These are phyloP conservation scores for Wickerhamiella shivajii DNA, from an alignment of 805 yeast genomes.

Conservation along the genomic window DNA sequence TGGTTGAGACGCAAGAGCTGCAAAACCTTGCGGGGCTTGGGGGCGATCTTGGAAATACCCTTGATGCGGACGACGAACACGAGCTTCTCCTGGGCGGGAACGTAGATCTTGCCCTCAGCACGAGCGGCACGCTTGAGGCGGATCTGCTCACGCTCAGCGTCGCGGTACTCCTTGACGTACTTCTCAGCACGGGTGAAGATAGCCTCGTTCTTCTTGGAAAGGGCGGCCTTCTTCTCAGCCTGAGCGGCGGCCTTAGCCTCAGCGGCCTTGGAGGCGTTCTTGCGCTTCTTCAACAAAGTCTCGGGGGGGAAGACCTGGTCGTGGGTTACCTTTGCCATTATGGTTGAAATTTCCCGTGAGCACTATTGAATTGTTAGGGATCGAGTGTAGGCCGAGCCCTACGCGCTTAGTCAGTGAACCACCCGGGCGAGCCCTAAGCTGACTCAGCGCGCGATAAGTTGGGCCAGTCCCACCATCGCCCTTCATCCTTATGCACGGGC, in stretches of 20 bases:
- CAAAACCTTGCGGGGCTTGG: conserved; percentile 97
- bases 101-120: conserved; percentile 85
- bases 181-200: conserved; percentile 91
- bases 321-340: too few relatives aligned
- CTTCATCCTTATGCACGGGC: conserved; percentile 99
- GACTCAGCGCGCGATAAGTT: too few relatives aligned
- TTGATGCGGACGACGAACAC: conserved; percentile 95
- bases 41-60: conserved; percentile 98
- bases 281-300: conserved; percentile 44
- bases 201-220: conserved; percentile 26
- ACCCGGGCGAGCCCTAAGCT: too few relatives aligned
- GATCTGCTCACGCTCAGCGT: conserved; percentile 77
- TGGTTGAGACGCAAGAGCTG: conserved; percentile 81
- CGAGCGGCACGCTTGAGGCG: conserved; percentile 75
- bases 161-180: conserved; percentile 88
- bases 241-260: conserved; percentile 40
- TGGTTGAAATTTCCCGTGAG: conserved; percentile 9
- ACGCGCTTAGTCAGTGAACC: too few relatives aligned
- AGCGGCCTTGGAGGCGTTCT: conserved; percentile 41
- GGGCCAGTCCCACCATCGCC: too few relatives aligned
- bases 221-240: conserved; percentile 26
- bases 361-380: too few relatives aligned
- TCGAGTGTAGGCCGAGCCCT: too few relatives aligned
- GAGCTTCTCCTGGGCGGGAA: conserved; percentile 86
- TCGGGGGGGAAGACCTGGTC: conserved; percentile 33